A percentile compares a stretch with the other conserved stretches of the same genome.
Conservation (phyloP, 306 rosid genomes). For the Cicer arietinum region DNA sequence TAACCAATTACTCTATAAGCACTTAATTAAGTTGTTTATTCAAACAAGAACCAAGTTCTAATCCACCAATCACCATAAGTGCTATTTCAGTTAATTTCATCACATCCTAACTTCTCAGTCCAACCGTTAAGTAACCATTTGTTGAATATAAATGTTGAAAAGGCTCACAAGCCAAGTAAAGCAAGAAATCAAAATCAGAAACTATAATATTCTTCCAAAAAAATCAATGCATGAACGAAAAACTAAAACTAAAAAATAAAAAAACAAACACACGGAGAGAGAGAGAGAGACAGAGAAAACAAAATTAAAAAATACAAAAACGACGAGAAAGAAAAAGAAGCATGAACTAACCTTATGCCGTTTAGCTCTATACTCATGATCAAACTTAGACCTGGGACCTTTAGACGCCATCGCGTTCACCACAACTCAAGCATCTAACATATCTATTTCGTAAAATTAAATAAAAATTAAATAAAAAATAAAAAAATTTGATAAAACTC, state of each 20-base stretch:
- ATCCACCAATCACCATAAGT: background rate
- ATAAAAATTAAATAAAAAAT: background rate
- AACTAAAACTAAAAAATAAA: background rate
- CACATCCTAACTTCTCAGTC: conserved; percentile 4
- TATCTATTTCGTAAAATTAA: conserved; percentile 39
- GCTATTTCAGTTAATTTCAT: conserved; percentile 24
- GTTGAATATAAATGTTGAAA: background rate
- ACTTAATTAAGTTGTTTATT: too few species aligned
- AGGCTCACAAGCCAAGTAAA: background rate
- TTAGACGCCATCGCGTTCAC: conserved; percentile 75
- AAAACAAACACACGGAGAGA: background rate
- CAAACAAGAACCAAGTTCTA: conserved; percentile 2
- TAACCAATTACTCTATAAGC: too few species aligned
- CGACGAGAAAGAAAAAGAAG: background rate
- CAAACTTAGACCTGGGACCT: conserved; percentile 85
- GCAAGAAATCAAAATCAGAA: conserved; percentile 1
- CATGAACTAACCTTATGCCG: conserved; percentile 78
- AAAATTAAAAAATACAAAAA: background rate
- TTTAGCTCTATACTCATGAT: conserved; percentile 78
- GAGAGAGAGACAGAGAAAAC: background rate
- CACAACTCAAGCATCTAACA: conserved; percentile 31
- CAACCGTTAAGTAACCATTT: background rate
- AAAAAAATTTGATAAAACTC: background rate
- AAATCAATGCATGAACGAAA: conserved; percentile 3
- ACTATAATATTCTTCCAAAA: conserved; percentile 4